Conservation (phyloP, 768 basidiomycete species). For the Mrakia frigida region DNA sequence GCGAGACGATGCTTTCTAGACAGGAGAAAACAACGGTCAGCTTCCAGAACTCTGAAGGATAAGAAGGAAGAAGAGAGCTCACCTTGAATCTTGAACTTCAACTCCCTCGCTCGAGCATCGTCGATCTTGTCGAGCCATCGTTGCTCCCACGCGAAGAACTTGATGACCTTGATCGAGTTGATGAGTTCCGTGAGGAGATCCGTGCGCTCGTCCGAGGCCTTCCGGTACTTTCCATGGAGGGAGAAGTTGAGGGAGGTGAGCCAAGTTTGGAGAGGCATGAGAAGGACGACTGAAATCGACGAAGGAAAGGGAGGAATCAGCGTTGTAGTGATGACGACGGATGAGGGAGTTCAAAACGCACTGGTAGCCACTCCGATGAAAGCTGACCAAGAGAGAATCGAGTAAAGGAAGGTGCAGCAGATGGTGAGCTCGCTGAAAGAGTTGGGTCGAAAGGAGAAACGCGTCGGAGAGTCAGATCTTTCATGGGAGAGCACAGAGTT, state of each 20-base stretch:
- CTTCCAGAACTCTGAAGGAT: slow-evolving; percentile 24
- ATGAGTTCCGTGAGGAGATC: slow-evolving; percentile 26
- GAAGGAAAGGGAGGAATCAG: background rate
- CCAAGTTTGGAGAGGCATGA: slow-evolving; percentile 23
- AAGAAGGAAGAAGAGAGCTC: slow-evolving; percentile 57
- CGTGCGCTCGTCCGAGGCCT: slow-evolving; percentile 8
- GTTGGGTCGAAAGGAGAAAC: no score
- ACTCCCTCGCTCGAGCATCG: slow-evolving; percentile 46
- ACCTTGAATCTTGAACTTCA: slow-evolving; percentile 59
- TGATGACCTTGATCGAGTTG: slow-evolving; percentile 36
- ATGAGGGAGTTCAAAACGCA: background rate
- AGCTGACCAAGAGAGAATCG: slow-evolving; percentile 13
- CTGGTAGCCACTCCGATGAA: background rate
- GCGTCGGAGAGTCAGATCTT: background rate
- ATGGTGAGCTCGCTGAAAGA: slow-evolving; percentile 18
- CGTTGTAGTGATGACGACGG: background rate
- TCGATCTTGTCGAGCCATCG: slow-evolving; percentile 60
- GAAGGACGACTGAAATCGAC: background rate
- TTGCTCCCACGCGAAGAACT: slow-evolving; percentile 77
- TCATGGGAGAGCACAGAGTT: no score
- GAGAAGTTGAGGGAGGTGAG: slow-evolving; percentile 7
- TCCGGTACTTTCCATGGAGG: slow-evolving; percentile 17
- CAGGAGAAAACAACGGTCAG: slow-evolving; percentile 17
- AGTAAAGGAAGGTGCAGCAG: slow-evolving; percentile 31
- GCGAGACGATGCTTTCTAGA: slow-evolving; percentile 65